Conservation (phyloP, 306 rosid species). For the Vachellia collinsii region DNA sequence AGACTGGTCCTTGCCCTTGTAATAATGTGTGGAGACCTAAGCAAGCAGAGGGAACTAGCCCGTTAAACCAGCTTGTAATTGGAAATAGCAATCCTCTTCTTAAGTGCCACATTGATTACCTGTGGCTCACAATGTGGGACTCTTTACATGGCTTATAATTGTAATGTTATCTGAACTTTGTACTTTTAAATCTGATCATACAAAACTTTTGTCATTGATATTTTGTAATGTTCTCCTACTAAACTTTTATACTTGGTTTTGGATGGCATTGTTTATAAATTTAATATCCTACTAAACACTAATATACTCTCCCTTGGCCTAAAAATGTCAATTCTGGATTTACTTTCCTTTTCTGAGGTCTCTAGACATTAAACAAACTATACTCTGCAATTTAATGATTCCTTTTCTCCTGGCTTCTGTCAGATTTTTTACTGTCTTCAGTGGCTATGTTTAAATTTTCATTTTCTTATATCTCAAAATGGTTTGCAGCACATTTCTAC, state of each 20-base stretch:
- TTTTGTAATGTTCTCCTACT: not conserved
- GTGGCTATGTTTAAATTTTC: slow-evolving; percentile 9
- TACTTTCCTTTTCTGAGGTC: slow-evolving; percentile 1
- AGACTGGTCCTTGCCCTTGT: not conserved
- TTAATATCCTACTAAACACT: not conserved
- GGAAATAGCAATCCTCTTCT: not conserved
- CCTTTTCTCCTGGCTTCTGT: not conserved
- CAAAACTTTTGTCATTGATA: not conserved
- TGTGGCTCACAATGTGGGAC: not conserved
- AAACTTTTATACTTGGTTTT: not conserved
- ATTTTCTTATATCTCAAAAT: slow-evolving; percentile 28
- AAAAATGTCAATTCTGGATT: not conserved
- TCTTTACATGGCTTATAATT: not conserved
- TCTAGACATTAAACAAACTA: not conserved
- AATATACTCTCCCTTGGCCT: not conserved
- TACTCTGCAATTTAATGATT: not conserved
- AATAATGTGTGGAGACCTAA: not conserved
- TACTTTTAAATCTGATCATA: not conserved
- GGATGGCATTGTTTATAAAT: not conserved
- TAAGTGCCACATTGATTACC: not conserved
- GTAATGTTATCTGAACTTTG: not conserved
- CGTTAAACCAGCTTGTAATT: not conserved
- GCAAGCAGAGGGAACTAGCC: not conserved
- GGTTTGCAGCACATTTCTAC: slow-evolving; percentile 44
- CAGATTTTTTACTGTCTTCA: slow-evolving; percentile 8